Base-by-base conservation (phyloP, 208 protist genomes). In the Trypanosoma melophagium region DNA sequence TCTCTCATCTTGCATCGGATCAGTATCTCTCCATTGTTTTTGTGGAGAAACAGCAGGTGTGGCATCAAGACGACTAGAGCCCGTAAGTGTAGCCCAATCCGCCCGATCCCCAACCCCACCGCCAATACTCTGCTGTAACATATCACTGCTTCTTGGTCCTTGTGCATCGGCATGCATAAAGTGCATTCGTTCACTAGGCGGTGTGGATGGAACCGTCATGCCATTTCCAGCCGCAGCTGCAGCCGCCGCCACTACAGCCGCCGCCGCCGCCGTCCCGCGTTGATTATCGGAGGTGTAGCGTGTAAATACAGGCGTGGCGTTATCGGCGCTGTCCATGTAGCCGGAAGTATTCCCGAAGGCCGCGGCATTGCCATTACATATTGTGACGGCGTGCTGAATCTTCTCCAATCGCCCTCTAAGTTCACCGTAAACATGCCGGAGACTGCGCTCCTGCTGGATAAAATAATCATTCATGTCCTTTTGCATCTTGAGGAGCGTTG, bases 401-500 rank as follows among this genome's bases (percentile, higher is more conserved):
- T 83, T 75, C 16, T 87, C 83, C 17, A 92, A 61, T 28, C 74
- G 79, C 31, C 64, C 73, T 52, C 74, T 79, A 2, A 93, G 51
- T 24, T 80, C 77, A 8, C 66, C 68, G 61, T 90, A 87, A 12
- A 83, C 67, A 3, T 79, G 35, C 53, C 80, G 71, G 4, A 93
- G 69, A 19, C 76, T 66, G 19, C 79, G 66, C 65, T 93, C 77
- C 59, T 93, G 87, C 35, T 81, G 70, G 1, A 53, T 51, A 60
- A 90, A 89, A 45, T 78, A 84, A 1, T 89, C 83, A 47, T 90
- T 79, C 2, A 79, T 56, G 28, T 89, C 79, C 1, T 71, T 76
- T 35, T 77, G 69, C 3, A 90, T 68, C 28, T 72, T 50, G 19
- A 69, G 71, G 13, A 93, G 50, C 28, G 73, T 49, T 21, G 41